These are phyloP conservation scores for Mycena indigotica DNA, from an alignment of 768 basidiomycete species.

Conservation along the genomic window DNA sequence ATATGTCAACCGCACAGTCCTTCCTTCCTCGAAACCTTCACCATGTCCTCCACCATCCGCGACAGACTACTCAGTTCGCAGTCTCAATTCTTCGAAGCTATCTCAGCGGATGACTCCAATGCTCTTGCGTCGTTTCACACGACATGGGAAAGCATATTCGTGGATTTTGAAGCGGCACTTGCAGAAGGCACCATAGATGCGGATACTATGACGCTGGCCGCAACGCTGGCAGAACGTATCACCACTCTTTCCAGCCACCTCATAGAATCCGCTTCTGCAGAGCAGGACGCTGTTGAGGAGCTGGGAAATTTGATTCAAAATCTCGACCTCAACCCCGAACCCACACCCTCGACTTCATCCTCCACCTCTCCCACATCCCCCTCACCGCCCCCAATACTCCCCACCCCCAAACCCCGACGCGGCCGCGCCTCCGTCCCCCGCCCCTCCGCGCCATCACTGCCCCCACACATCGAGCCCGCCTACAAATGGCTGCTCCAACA, in stretches of 20 bases:
- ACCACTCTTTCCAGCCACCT: not conserved
- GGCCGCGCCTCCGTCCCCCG: not conserved
- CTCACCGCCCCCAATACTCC: no score
- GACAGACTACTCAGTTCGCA: not conserved
- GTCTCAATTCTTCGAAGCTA: not conserved
- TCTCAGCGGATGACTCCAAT: not conserved
- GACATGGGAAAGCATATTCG: conserved; percentile 3
- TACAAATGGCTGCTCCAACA: not conserved
- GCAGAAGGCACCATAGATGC: not conserved
- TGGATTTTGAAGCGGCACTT: not conserved
- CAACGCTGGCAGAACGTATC: not conserved
- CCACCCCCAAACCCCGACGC: not conserved
- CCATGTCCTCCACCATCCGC: not conserved
- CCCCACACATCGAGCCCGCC: not conserved
- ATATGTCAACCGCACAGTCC: not conserved
- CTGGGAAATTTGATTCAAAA: not conserved
- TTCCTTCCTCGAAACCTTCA: not conserved
- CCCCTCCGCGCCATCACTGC: not conserved
- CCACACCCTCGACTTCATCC: not conserved
- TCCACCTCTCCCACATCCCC: not conserved
- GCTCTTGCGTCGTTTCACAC: not conserved
- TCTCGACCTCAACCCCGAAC: not conserved
- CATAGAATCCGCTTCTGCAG: not conserved
- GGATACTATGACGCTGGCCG: not conserved
- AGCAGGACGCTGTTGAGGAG: not conserved